Evolutionary conservation across 441 rosid species (phyloP), one percentile per base, ranked within the genome.

Genomic region (Geranium incanum): DNA sequence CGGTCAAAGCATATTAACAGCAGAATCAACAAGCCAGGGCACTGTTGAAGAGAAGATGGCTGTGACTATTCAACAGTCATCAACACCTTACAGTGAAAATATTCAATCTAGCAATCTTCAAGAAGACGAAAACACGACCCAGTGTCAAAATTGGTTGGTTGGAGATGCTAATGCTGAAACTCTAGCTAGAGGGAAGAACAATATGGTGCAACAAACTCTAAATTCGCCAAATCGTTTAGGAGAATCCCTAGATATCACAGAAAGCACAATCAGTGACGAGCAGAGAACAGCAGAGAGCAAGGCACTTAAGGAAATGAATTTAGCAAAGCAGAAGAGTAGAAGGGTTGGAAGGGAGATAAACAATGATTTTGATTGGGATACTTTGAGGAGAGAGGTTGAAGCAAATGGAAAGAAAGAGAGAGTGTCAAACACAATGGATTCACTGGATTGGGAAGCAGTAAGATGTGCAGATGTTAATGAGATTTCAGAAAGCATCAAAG

Each of bases 391-490:
- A 70, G 79, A 86, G 38, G 97, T 74, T 64, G 79, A 68, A 71
- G 70, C 71, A 66, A 80, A 82, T 70, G 76, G 81, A 60, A 67
- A 69, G 75, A 82, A 9, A 72, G 97, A 87, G 79, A 85, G 87
- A 83, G 81, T 82, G 70, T 45, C 73, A 70, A 88, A 85, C 37
- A 71, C 84, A 19, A 82, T 77, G 89, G 97, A 95, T 83, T 86
- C 98, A 33, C 63, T 93, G 59, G 97, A 95, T 82, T 93, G 87
- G 66, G 95, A 91, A 85, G 94, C 96, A 69, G 33, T 95, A 79
- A 89, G 98, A 79, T 52, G 77, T 39, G 91, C 91, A 64, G 68
- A 68, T 59, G 79, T 87, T 57, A 52, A 69, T 16, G 86, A 84
- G 77, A 87, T 95, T 69, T 76, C 98, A 55, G 77, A 84, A 0